Evolutionary conservation across 371 early-diverging fungal species (phyloP).

Genomic region (Sporodiniella umbellata): DNA sequence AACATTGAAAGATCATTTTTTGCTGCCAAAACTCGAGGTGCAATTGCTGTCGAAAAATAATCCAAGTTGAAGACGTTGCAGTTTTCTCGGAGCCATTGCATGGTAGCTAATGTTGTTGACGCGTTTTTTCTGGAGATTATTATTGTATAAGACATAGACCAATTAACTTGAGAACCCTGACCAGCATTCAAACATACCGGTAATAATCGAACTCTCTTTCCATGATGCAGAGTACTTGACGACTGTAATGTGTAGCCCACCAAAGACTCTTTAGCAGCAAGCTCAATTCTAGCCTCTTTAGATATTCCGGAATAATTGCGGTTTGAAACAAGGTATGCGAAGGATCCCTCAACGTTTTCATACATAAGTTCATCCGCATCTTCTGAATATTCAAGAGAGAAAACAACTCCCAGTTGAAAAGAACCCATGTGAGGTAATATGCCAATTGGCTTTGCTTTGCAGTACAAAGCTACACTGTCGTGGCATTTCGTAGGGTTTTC

Average conservation of each 20-base stretch:
- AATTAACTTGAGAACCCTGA: conserved; percentile 7
- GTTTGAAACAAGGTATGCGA: conserved; percentile 7
- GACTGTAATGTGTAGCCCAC: conserved; percentile 13
- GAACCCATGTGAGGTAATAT: background rate
- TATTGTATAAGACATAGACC: conserved; percentile 20
- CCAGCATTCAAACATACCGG: conserved; percentile 16
- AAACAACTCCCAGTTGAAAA: conserved; percentile 8
- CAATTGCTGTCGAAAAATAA: conserved; percentile 5
- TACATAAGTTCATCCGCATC: conserved; percentile 2
- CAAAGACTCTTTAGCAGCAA: conserved; percentile 2
- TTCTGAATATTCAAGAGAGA: background rate
- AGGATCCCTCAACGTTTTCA: conserved; percentile 9
- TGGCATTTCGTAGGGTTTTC: background rate
- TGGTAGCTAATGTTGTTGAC: conserved; percentile 10
- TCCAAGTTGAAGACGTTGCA: conserved; percentile 8
- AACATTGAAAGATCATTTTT: background rate
- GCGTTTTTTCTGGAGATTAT: conserved; percentile 19
- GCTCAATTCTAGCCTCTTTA: background rate
- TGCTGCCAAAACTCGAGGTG: conserved; percentile 14
- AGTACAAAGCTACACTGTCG: background rate
- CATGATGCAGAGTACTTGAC: background rate
- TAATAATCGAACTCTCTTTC: conserved; percentile 1
- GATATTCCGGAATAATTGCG: background rate
- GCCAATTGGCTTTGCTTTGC: background rate
- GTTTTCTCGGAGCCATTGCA: conserved; percentile 21